These are phyloP conservation scores for Epichloe gansuensis DNA, from an alignment of 2,329 filamentous ascomycete species.

Conservation along the genomic window DNA sequence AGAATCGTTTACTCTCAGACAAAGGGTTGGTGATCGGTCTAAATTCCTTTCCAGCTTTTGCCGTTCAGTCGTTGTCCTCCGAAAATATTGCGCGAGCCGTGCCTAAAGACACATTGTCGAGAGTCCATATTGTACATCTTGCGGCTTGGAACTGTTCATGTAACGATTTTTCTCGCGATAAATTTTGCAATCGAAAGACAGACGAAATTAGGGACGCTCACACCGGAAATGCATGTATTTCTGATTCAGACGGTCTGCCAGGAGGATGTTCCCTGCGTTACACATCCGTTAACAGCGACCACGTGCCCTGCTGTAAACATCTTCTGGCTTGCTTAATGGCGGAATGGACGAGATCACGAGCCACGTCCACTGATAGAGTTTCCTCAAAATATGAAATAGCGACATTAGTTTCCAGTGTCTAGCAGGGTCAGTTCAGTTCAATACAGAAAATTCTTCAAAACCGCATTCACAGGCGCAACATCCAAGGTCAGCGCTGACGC, in stretches of 20 bases:
- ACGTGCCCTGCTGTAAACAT: slow-evolving; percentile 68
- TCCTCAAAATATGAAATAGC: slow-evolving; percentile 56
- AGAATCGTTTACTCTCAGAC: not conserved
- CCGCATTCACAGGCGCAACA: not conserved
- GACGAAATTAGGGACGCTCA: slow-evolving; percentile 11
- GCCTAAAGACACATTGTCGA: slow-evolving; percentile 6
- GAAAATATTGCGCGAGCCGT: slow-evolving; percentile 15
- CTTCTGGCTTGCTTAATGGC: slow-evolving; percentile 70
- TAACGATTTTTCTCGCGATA: slow-evolving; percentile 65
- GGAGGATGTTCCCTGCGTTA: not conserved
- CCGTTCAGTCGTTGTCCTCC: slow-evolving; percentile 48
- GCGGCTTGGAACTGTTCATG: slow-evolving; percentile 81
- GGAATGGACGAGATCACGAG: slow-evolving; percentile 50
- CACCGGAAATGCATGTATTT: not conserved
- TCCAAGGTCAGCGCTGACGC: not conserved
- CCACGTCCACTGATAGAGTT: slow-evolving; percentile 39
- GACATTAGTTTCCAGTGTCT: slow-evolving; percentile 43
- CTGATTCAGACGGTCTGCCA: not conserved
- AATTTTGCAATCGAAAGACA: slow-evolving; percentile 3
- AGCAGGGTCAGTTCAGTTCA: not conserved
- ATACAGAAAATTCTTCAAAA: not conserved
- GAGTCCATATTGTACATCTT: slow-evolving; percentile 58
- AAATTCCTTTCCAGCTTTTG: slow-evolving; percentile 31
- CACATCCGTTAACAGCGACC: slow-evolving; percentile 10
- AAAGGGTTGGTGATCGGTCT: not conserved